Base-by-base conservation (phyloP, 225 moss, liverwort and hornwort genomes). In the Lunularia cruciata region DNA sequence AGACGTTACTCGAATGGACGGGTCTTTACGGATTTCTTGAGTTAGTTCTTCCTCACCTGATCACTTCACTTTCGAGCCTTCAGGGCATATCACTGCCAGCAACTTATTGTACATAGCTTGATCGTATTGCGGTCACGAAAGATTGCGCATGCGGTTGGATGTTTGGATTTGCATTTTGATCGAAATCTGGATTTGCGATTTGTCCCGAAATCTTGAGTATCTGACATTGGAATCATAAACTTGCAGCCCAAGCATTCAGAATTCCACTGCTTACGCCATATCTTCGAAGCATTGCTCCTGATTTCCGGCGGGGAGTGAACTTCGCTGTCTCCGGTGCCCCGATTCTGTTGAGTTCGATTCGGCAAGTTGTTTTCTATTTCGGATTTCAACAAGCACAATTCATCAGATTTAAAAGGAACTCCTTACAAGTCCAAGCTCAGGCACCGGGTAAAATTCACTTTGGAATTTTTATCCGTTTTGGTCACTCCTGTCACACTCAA, bases 1-100 rank as follows among this genome's bases (percentile, higher is more conserved):
- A 69, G 65, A 33, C 74, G 78, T 25, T 78, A 60, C 51, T 63
- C 32, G 5, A 57, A 78, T 46, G 78, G 78, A 13, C 67, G 78
- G 20, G 47, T 78, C 5, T 6, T 60, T 3, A 23, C 60, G 4
- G 78, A 78, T 32, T 78, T 69, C 35, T 59, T 59, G 19, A 15
- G 59, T 59, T 15, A 59, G 59, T 35, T 34, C 34, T 37, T n/a
- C 49, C 11, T 43, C 3, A 2, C 16, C n/a, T n/a, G n/a, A n/a
- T n/a, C n/a, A n/a, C n/a, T n/a, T n/a, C n/a, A n/a, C n/a, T n/a
- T n/a, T n/a, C n/a, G n/a, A n/a, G n/a, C n/a, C n/a, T n/a, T n/a
- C n/a, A n/a, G n/a, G n/a, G n/a, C n/a, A n/a, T n/a, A n/a, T n/a
- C n/a, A n/a, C n/a, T n/a, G n/a, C n/a, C n/a, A n/a, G n/a, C n/a